Conservation (phyloP, 2,329 filamentous ascomycete species). For the Exophiala calicioides region DNA sequence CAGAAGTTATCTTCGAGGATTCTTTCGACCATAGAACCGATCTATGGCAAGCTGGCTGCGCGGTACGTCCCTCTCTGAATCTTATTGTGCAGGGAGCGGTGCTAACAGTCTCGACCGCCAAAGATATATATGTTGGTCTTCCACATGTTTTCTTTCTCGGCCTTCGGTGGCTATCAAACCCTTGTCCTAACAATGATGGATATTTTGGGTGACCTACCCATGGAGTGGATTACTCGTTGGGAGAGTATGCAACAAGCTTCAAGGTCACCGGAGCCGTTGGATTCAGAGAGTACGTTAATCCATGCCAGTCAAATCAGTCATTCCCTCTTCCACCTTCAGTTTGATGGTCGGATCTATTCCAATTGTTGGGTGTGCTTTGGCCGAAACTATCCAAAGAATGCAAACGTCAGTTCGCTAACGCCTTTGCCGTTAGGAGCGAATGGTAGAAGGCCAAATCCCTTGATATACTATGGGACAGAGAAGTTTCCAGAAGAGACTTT, state of each 20-base stretch:
- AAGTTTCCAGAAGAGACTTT: neutral
- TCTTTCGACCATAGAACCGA: slow-evolving; percentile 16
- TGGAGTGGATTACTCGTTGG: slow-evolving; percentile 1
- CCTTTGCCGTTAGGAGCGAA: neutral
- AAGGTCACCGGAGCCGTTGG: neutral
- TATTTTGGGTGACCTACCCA: slow-evolving; percentile 1
- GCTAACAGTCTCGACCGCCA: neutral
- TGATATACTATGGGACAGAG: neutral
- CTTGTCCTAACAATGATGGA: neutral
- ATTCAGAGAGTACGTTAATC: neutral
- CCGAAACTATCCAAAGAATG: neutral
- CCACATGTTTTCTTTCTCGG: neutral
- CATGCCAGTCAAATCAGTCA: neutral
- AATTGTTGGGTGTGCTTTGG: neutral
- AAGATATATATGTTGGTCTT: slow-evolving; percentile 1
- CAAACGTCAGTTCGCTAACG: neutral
- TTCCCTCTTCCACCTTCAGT: neutral
- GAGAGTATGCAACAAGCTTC: slow-evolving; percentile 1
- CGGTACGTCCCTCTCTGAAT: slow-evolving; percentile 1
- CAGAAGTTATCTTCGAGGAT: slow-evolving; percentile 20
- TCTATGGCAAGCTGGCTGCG: slow-evolving; percentile 23
- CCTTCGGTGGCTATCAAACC: neutral
- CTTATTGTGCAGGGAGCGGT: neutral
- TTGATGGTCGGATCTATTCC: slow-evolving; percentile 3
- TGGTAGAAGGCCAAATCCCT: neutral